Percentiles rank a stretch among this genome's conserved stretches.
Evolutionary conservation across 2,329 filamentous ascomycete species (phyloP).

Genomic region (Arthroderma sp.): DNA sequence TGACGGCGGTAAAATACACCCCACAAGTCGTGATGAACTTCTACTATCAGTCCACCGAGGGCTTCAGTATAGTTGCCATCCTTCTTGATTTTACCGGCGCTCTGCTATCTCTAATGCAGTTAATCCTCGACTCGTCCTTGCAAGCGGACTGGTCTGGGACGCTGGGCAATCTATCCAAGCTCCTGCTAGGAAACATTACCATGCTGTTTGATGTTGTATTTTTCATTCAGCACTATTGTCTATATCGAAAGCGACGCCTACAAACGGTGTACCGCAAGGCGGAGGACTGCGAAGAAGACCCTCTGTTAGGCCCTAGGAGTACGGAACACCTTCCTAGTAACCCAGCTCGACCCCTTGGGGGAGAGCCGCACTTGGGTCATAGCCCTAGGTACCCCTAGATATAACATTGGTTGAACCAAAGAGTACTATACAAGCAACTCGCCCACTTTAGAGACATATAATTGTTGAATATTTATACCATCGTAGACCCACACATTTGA

Average conservation of each 20-base stretch:
- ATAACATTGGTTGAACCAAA: neutral
- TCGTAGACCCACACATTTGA: too few relatives aligned
- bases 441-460: too few relatives aligned
- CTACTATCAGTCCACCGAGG: constrained; percentile 53
- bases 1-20: constrained; percentile 9
- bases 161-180: neutral
- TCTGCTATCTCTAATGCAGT: neutral
- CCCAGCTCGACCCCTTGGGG: neutral
- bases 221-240: neutral
- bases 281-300: neutral
- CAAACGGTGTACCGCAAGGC: neutral
- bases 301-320: neutral
- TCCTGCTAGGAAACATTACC: constrained; percentile 1
- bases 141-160: neutral
- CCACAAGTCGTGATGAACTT: constrained; percentile 75
- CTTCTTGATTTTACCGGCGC: neutral
- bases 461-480: too few relatives aligned
- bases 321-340: neutral
- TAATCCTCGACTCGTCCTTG: constrained; percentile 1
- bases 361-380: neutral
- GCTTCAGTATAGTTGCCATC: neutral
- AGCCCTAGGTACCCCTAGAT: neutral
- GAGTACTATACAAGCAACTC: too few relatives aligned
- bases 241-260: constrained; percentile 38
- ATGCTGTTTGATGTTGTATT: constrained; percentile 1